These are phyloP conservation scores for Zymoseptoria passerinii DNA, from an alignment of 2,329 filamentous ascomycete genomes.

Conservation along the genomic window DNA sequence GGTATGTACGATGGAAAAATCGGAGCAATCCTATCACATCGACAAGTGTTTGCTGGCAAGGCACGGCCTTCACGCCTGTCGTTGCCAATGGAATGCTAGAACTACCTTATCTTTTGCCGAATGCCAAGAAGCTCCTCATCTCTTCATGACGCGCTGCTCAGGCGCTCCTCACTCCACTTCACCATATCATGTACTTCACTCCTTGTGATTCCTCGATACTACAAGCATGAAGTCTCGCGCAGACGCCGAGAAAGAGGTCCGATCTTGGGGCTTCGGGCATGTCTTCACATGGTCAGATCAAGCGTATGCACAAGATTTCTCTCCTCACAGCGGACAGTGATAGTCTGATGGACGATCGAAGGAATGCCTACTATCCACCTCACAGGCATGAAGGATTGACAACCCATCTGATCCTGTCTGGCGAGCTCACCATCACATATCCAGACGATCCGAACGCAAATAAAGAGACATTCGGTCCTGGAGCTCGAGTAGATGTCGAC, in stretches of 20 bases:
- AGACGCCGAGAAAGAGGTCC: conserved; percentile 53
- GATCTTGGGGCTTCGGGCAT: conserved; percentile 59
- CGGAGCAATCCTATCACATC: not conserved
- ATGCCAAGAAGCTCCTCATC: not conserved
- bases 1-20: not conserved
- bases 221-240: conserved; percentile 28
- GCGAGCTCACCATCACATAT: conserved; percentile 59
- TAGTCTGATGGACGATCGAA: conserved; percentile 26
- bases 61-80: not conserved
- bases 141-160: not conserved
- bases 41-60: not conserved
- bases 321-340: not conserved
- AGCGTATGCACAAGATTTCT: conserved; percentile 43
- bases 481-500: conserved; percentile 58
- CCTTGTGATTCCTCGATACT: not conserved
- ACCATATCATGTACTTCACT: not conserved
- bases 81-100: too few species aligned
- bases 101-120: too few species aligned
- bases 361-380: conserved; percentile 59
- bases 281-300: conserved; percentile 65
- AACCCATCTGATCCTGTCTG: conserved; percentile 60
- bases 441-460: conserved; percentile 48
- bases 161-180: not conserved
- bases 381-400: conserved; percentile 58
- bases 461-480: conserved; percentile 53